phyloP scores from a whole-genome alignment of 441 rosid genomes.

The Erysimum cheiri region DNA sequence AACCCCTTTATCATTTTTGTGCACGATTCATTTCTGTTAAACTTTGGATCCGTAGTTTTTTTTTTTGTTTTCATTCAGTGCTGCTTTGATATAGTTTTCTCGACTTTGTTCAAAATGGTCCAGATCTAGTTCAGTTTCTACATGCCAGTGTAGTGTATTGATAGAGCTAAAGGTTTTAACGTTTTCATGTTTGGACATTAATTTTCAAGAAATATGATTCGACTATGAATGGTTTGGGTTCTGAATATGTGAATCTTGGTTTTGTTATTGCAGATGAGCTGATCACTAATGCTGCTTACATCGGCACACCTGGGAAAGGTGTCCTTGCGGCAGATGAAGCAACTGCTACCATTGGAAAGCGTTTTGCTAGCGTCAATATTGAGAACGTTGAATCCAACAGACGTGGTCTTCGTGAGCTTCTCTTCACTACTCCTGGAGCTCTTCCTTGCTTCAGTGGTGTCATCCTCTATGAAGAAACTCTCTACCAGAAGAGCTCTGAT shows the following conservation, averaged over 20 bases:
- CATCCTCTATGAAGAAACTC: constrained; percentile 92
- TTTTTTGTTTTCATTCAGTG: background rate
- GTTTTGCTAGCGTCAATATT: constrained; percentile 83
- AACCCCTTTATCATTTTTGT: background rate
- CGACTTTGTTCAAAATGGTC: background rate
- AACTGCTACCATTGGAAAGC: constrained; percentile 92
- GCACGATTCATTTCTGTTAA: background rate
- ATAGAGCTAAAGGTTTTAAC: background rate
- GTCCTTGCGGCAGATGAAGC: constrained; percentile 90
- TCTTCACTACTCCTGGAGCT: constrained; percentile 79
- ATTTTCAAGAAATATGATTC: no score
- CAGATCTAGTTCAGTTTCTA: background rate
- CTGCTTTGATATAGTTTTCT: background rate
- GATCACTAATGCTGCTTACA: constrained; percentile 57
- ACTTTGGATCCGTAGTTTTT: background rate
- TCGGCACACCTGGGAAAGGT: constrained; percentile 70
- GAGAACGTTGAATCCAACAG: constrained; percentile 85
- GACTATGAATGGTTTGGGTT: no score
- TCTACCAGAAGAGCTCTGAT: constrained; percentile 73
- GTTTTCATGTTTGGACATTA: no score
- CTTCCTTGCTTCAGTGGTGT: constrained; percentile 80
- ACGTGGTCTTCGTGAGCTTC: constrained; percentile 88
- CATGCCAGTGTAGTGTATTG: background rate
- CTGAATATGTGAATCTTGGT: background rate
- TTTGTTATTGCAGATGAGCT: constrained; percentile 55